These are phyloP conservation scores for Tricholoma sp. DNA, from an alignment of 768 basidiomycete genomes.

Conservation along the genomic window DNA sequence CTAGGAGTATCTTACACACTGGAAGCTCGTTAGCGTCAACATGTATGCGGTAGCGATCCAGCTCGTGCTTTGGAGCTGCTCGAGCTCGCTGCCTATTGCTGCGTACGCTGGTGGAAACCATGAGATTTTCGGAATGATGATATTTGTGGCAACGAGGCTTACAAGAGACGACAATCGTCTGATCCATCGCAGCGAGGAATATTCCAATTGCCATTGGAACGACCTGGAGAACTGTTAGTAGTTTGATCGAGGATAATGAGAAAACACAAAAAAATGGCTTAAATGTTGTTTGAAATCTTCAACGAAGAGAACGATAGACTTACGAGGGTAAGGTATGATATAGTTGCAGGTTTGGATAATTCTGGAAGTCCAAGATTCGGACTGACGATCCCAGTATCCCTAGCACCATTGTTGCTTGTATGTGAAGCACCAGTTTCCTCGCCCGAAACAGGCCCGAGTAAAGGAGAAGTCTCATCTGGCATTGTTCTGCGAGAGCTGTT, in stretches of 20 bases:
- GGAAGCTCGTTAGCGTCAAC: slow-evolving; percentile 55
- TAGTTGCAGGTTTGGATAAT: slow-evolving; percentile 3
- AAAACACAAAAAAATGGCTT: too few species aligned
- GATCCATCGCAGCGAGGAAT: slow-evolving; percentile 44
- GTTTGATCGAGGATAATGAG: too few species aligned
- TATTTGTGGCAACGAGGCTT: slow-evolving; percentile 4
- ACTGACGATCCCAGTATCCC: background rate
- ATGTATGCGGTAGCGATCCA: slow-evolving; percentile 66
- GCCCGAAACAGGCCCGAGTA: slow-evolving; percentile 15
- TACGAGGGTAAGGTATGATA: slow-evolving; percentile 21
- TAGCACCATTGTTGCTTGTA: background rate
- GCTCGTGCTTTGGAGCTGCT: slow-evolving; percentile 58
- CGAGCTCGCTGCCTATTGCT: slow-evolving; percentile 52
- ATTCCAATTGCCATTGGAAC: slow-evolving; percentile 45
- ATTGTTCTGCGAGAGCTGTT: slow-evolving; percentile 8
- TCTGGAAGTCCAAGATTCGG: slow-evolving; percentile 6
- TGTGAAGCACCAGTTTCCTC: slow-evolving; percentile 5
- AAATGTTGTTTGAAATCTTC: background rate
- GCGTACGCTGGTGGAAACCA: slow-evolving; percentile 35
- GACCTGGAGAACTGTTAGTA: slow-evolving; percentile 21
- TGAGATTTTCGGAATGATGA: background rate
- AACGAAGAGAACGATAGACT: background rate
- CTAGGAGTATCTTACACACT: slow-evolving; percentile 31
- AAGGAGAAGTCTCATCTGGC: slow-evolving; percentile 31
- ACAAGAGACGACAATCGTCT: slow-evolving; percentile 46